Conservation (phyloP, 108 stramenopile species). For the Discostella pseudostelligera region DNA sequence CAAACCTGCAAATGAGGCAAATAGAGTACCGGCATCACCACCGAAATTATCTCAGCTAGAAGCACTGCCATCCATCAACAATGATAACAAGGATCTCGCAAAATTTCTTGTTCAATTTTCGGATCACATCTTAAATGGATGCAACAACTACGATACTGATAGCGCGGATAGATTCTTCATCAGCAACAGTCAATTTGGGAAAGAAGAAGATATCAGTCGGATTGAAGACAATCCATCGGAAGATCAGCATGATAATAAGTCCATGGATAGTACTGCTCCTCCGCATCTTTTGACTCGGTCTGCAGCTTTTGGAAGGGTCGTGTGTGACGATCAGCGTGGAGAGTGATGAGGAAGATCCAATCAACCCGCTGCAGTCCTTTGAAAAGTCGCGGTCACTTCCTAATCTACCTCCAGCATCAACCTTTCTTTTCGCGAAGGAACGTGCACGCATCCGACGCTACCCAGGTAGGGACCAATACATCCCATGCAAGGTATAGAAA, state of each 20-base stretch:
- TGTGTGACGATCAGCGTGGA: too few species aligned
- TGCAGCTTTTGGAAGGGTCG: too few species aligned
- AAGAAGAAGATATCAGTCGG: slow-evolving; percentile 8
- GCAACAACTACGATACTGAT: slow-evolving; percentile 3
- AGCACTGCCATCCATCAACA: background rate
- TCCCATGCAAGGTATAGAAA: background rate
- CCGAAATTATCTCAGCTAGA: background rate
- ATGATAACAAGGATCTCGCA: slow-evolving; percentile 5
- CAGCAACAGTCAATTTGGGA: slow-evolving; percentile 4
- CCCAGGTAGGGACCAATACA: slow-evolving; percentile 9
- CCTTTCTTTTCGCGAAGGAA: slow-evolving; percentile 7
- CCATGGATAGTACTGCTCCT: too few species aligned
- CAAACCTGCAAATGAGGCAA: too few species aligned
- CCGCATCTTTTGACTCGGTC: too few species aligned
- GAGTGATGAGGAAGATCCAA: too few species aligned
- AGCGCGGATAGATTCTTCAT: slow-evolving; percentile 1
- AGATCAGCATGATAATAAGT: too few species aligned
- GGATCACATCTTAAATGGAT: slow-evolving; percentile 9
- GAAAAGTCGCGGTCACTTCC: background rate
- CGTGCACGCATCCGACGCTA: slow-evolving; percentile 9
- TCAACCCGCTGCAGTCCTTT: background rate
- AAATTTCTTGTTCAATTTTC: slow-evolving; percentile 10
- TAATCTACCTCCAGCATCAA: slow-evolving; percentile 8
- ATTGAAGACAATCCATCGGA: too few species aligned
- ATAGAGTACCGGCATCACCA: background rate